A percentile compares a stretch with the other conserved stretches of the same genome.
Conservation (phyloP, 2,329 filamentous ascomycete species). For the Fusarium sp. region DNA sequence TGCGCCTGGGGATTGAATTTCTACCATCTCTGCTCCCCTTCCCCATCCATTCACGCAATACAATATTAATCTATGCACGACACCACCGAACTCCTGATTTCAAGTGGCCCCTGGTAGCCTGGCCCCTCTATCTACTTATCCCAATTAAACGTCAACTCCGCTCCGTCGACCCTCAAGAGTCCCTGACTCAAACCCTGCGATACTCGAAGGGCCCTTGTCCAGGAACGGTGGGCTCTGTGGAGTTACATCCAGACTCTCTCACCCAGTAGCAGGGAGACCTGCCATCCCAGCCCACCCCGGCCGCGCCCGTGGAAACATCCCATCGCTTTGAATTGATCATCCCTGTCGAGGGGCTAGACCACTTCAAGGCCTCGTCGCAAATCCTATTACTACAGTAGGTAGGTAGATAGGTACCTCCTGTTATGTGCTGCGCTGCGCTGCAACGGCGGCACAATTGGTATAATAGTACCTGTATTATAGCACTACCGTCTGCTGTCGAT, state of each 20-base stretch:
- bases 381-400: constrained; percentile 37
- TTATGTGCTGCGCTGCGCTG: constrained; percentile 16
- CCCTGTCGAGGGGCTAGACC: constrained; percentile 40
- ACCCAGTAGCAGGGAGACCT: constrained; percentile 35
- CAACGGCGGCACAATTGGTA: constrained; percentile 4
- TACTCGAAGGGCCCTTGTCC: constrained; percentile 38
- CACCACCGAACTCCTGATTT: constrained; percentile 45
- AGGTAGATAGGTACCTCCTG: constrained; percentile 1
- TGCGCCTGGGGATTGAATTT: background rate
- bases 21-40: background rate
- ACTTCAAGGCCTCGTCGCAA: constrained; percentile 40
- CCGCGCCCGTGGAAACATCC: constrained; percentile 44
- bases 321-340: constrained; percentile 34
- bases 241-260: constrained; percentile 29
- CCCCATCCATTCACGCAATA: constrained; percentile 30
- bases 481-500: constrained; percentile 23
- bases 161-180: constrained; percentile 32
- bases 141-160: constrained; percentile 36
- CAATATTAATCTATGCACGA: constrained; percentile 45
- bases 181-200: constrained; percentile 49
- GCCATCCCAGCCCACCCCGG: constrained; percentile 39
- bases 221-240: constrained; percentile 48
- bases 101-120: constrained; percentile 14
- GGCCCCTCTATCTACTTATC: constrained; percentile 17
- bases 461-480: constrained; percentile 8